Conservation (phyloP, 371 early-diverging fungal species). For the Mucor lusitanicus region DNA sequence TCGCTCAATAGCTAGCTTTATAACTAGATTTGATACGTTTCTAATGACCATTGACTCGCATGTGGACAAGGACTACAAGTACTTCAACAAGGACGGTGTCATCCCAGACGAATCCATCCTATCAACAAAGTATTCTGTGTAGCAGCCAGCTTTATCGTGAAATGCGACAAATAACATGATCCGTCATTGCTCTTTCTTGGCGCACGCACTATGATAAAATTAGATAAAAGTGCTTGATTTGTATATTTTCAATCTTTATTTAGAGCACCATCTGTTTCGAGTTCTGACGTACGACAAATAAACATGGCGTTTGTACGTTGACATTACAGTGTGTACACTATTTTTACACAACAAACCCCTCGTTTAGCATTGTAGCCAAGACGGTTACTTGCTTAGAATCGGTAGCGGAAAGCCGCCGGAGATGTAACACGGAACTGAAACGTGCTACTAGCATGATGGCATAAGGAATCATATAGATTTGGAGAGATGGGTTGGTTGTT, state of each 20-base stretch:
- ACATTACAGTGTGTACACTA: background rate
- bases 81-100: slow-evolving; percentile 42
- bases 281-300: background rate
- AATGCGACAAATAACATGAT: background rate
- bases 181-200: background rate
- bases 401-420: background rate
- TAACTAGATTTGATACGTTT: slow-evolving; percentile 77
- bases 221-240: background rate
- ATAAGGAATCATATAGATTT: background rate
- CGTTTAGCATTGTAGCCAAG: background rate
- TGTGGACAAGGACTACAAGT: slow-evolving; percentile 39
- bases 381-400: no score
- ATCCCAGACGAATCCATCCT: slow-evolving; percentile 33
- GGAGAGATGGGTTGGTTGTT: no score
- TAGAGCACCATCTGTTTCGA: background rate
- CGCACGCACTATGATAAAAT: background rate
- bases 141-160: background rate
- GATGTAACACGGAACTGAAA: background rate
- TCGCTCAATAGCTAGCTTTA: background rate
- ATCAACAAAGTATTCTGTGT: slow-evolving; percentile 10
- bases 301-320: background rate
- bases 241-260: background rate
- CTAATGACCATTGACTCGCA: slow-evolving; percentile 62
- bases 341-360: background rate
- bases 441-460: background rate